Base-by-base conservation (phyloP, 2,329 filamentous ascomycete genomes). In the Microcyclosporella mali region DNA sequence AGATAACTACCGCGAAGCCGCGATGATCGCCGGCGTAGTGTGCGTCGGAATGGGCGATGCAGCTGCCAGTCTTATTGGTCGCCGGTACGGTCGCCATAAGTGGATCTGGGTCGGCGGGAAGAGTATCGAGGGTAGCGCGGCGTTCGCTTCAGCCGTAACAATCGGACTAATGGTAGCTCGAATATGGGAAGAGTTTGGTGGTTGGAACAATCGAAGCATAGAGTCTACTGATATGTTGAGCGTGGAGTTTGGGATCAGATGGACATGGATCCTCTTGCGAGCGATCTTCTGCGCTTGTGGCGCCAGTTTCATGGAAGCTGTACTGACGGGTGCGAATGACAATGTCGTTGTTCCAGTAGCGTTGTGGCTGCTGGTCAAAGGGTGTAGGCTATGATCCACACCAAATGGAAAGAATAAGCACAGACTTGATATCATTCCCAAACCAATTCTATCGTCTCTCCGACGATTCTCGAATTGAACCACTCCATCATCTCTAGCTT, bases 91-190 rank as follows among this genome's bases (percentile, higher is more conserved):
- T 3, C 81, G 81, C 19, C 76, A 79, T 27, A 97, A 95, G 70
- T 98, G 92, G 92, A 76, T 89, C 17, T 98, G 92, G 92, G 86
- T 88, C 11, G 92, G 92, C 3, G 90, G 89, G 11, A 98, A 98
- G 73, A 95, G 88, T 50, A 73, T 98, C 1, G 90, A 98, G 66
- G 92, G 92, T 11, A 80, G 75, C 42, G 51, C 82, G 6, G 92
- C 92, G 1, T 97, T 98, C 65, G 84, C 82, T 1, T 66, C 70
- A 3, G 89, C 88, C 2, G 92, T 97, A 3, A 84, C 83, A 39
- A 51, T 75, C 3, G 92, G 90, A 0, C 72, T 97, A 34, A 66
- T 83, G 33, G 69, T 75, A 4, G 84, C 83, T 2, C 84, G 81
- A 55, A 59, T 70, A 12, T 97, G 89, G 88, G 70, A 95, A 50